Evolutionary conservation across 345 rosid species (phyloP), one percentile per base, ranked within the genome.

Genomic region (Brassica nigra): DNA sequence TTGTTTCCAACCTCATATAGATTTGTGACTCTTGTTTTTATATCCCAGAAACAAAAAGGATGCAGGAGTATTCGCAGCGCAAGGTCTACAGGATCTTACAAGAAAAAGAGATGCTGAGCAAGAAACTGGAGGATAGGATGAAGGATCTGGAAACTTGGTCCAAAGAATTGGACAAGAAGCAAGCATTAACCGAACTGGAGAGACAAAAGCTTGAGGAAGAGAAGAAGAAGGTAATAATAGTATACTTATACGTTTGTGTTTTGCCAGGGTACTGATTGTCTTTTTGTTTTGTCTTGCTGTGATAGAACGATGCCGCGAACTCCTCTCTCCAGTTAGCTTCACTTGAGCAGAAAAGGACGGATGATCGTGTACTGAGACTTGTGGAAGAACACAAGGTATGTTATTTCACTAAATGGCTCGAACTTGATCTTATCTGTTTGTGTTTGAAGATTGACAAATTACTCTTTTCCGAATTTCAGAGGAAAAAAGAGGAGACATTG

Each of bases 171-270:
- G 90, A 90, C 73, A 90, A 91, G 72, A 91, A 87, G 37, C 93
- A 94, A 87, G 87, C 91, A 8, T 33, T 89, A 15, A 92, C 97
- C 52, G 98, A 91, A 81, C 88, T 89, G 39, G 98, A 94, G 82
- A 86, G 90, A 74, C 91, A 89, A 82, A 88, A 85, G 82, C 97
- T 92, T 77, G 91, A 91, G 36, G 97, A 91, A 75, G 98, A 91
- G 16, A 92, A 79, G 87, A 83, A 83, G 86, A 86, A 87, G 92
- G 98, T 90, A 61, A 71, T 29, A 8, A 10, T 55, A 65, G 44
- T 73, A 14, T 47, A 44, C 62, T 67, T 27, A 73, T 8, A 67
- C 54, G 8, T 66, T 28, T 59, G 36, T 55, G 58, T 10, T 20
- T 83, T 69, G 27, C 76, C 28, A 73, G 88, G n/a, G 30, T 61